Evolutionary conservation across 2,329 filamentous ascomycete genomes (phyloP).

Genomic region (Trichophyton verrucosum): DNA sequence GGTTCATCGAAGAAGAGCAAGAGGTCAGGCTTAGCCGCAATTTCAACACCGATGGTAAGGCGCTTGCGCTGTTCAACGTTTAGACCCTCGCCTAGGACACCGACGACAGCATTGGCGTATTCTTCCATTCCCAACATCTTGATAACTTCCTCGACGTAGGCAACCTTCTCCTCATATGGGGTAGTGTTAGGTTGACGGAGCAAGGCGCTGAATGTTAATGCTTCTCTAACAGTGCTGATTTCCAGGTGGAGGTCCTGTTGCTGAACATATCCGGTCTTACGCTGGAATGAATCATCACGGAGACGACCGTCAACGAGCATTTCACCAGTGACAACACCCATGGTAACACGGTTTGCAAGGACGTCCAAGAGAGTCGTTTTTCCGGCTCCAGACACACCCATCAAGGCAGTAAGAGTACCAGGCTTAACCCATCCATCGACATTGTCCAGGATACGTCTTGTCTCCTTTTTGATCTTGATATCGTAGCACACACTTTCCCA

Average conservation of each 20-base stretch:
- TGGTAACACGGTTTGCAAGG: conserved; percentile 70
- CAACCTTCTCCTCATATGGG: conserved; percentile 62
- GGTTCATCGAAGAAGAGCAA: conserved; percentile 91
- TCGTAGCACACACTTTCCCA: conserved; percentile 79
- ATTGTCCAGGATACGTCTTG: conserved; percentile 64
- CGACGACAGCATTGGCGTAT: conserved; percentile 81
- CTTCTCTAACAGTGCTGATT: conserved; percentile 78
- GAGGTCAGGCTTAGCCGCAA: conserved; percentile 80
- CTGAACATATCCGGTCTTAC: conserved; percentile 65
- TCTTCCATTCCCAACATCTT: conserved; percentile 82
- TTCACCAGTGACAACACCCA: conserved; percentile 77
- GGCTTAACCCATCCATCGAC: conserved; percentile 92
- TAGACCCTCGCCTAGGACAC: conserved; percentile 67
- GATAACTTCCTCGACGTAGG: conserved; percentile 84
- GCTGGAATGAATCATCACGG: conserved; percentile 65
- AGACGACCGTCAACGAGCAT: conserved; percentile 70
- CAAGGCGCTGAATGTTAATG: conserved; percentile 71
- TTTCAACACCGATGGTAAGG: conserved; percentile 85
- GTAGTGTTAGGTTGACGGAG: conserved; percentile 70
- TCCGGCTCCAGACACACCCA: conserved; percentile 84
- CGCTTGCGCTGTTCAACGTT: conserved; percentile 57
- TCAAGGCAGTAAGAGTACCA: conserved; percentile 75
- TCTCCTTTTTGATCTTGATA: conserved; percentile 65
- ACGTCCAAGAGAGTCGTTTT: conserved; percentile 86
- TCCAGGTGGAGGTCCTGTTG: conserved; percentile 83